phyloP scores from a whole-genome alignment of 1,284 basidiomycete genomes.

The Irpex lacteus region DNA sequence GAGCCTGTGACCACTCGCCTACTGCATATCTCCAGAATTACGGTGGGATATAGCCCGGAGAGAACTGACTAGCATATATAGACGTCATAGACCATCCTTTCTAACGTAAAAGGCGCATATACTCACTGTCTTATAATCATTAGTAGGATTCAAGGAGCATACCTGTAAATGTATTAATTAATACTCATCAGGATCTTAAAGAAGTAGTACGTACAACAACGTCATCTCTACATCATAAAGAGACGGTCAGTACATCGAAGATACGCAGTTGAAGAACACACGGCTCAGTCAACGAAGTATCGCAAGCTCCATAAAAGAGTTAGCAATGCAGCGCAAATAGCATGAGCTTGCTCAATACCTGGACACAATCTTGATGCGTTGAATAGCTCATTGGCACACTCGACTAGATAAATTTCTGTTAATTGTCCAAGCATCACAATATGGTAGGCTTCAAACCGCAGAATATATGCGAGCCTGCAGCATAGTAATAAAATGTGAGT shows the following conservation, averaged over 20 bases:
- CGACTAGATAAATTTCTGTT: slow-evolving; percentile 42
- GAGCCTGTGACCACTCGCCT: slow-evolving; percentile 41
- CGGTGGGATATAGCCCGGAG: slow-evolving; percentile 70
- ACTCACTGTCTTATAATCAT: slow-evolving; percentile 78
- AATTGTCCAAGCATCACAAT: too few relatives aligned
- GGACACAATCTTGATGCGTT: slow-evolving; percentile 73
- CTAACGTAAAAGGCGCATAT: slow-evolving; percentile 22
- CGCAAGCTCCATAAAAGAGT: slow-evolving; percentile 54
- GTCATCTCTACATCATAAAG: too few relatives aligned
- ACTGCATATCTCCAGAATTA: slow-evolving; percentile 76
- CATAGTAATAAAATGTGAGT: slow-evolving; percentile 1
- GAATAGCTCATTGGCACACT: slow-evolving; percentile 82
- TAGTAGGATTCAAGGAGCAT: slow-evolving; percentile 75
- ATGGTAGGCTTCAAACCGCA: slow-evolving; percentile 48
- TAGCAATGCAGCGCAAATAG: slow-evolving; percentile 2
- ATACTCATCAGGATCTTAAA: not conserved
- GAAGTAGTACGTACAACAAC: not conserved
- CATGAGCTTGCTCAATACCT: slow-evolving; percentile 35
- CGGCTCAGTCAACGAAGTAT: slow-evolving; percentile 77
- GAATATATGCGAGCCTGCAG: slow-evolving; percentile 76
- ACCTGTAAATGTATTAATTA: slow-evolving; percentile 41
- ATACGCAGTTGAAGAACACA: slow-evolving; percentile 30
- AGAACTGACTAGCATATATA: slow-evolving; percentile 68
- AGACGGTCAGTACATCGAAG: not conserved
- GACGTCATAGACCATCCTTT: not conserved